Evolutionary conservation across 2,329 filamentous ascomycete genomes (phyloP), one percentile per base, ranked within the genome.

Genomic region (Colletotrichum eleusines): DNA sequence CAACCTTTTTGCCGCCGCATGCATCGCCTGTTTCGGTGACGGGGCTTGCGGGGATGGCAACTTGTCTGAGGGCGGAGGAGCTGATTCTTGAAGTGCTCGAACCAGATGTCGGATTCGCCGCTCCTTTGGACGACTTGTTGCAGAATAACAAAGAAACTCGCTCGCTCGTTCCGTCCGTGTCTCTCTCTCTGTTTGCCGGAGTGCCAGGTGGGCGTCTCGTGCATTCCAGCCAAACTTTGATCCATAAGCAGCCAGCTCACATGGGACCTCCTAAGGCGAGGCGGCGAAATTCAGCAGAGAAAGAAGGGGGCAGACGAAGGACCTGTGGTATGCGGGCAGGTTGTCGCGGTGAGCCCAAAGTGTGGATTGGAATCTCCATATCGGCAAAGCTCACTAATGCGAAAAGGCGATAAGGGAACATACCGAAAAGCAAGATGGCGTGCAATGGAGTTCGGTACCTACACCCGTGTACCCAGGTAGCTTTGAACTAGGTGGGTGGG

Each of bases 321-420:
- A 44, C 42, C 57, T 18, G 44, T 61, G 33, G 26, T 18, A 50
- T 31, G 60, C 31, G 60, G 26, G 55, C 55, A 51, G 44, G 48
- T 50, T 57, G 38, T 62, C 44, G 64, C 46, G 61, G 63, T 62
- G 55, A 70, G 35, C 23, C 42, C 2, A 57, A 67, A 50, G 63
- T 67, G 58, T 63, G 46, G 38, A 53, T 42, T 69, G 53, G 31
- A 23, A 23, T 55, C 20, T 20, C 64, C 64, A 63, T 71, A 35
- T 48, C 46, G 53, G 63, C 51, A 63, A 69, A 69, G 64, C 65
- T 63, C 69, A 69, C 69, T 71, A 44, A 71, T 71, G 59, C 44
- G 60, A 59, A 60, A 71, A 63, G 58, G 40, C 69, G 65, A 71
- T 69, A 63, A 59, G n/a, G n/a, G 33, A 58, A 48, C 33, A 35